phyloP scores from a whole-genome alignment of 2,329 filamentous ascomycete species.

The Colletotrichum sublineola region DNA sequence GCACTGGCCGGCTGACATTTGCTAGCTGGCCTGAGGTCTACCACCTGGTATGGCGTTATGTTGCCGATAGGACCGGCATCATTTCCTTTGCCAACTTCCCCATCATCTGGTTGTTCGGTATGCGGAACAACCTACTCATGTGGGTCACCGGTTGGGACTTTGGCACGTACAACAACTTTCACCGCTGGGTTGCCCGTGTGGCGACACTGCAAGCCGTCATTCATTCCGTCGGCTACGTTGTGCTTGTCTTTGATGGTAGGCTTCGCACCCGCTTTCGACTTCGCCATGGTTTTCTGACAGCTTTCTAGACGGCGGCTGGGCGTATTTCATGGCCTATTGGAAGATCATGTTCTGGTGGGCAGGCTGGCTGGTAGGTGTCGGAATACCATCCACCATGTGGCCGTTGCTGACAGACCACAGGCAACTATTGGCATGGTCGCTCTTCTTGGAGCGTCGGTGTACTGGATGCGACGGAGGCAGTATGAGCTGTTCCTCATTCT shows the following conservation, averaged over 20 bases:
- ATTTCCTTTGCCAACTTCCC: slow-evolving; percentile 75
- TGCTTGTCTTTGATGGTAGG: slow-evolving; percentile 57
- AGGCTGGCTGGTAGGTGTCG: slow-evolving; percentile 58
- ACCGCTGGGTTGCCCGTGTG: slow-evolving; percentile 75
- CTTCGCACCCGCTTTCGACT: not conserved
- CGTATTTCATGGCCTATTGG: slow-evolving; percentile 54
- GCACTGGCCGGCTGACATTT: not conserved
- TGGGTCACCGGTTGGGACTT: slow-evolving; percentile 79
- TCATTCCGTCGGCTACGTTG: slow-evolving; percentile 72
- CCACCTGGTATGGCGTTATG: slow-evolving; percentile 63
- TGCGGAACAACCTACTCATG: slow-evolving; percentile 75
- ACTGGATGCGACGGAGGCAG: slow-evolving; percentile 63
- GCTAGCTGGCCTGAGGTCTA: slow-evolving; percentile 51
- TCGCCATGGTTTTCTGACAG: slow-evolving; percentile 24
- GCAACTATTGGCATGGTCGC: slow-evolving; percentile 61
- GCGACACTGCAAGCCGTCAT: slow-evolving; percentile 72
- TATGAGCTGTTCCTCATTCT: slow-evolving; percentile 66
- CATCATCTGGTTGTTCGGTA: slow-evolving; percentile 75
- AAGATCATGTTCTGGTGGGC: slow-evolving; percentile 63
- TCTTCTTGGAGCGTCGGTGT: slow-evolving; percentile 61
- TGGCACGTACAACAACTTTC: slow-evolving; percentile 75
- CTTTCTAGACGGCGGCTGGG: slow-evolving; percentile 55
- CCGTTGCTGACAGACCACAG: slow-evolving; percentile 42
- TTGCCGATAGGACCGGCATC: slow-evolving; percentile 74
- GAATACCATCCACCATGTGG: not conserved